Evolutionary conservation across 2,329 filamentous ascomycete genomes (phyloP), one percentile per base, ranked within the genome.

Genomic region (Penicillium sp.): DNA sequence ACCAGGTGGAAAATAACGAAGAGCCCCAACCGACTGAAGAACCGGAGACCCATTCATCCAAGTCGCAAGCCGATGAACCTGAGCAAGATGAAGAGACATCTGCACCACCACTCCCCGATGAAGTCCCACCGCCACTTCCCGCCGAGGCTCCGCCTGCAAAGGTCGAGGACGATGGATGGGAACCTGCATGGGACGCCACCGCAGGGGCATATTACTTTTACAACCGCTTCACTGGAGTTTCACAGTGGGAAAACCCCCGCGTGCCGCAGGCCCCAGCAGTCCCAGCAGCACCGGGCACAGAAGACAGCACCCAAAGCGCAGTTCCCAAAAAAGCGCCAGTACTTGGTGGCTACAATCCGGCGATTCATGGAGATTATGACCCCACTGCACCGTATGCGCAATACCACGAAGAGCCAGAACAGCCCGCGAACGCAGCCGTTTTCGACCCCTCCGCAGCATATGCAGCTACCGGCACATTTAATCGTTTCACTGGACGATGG

Each of bases 291-390:
- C 55, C 61, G 17, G 61, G 61, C 32, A 61, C 62, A 19, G 60
- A 60, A 21, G 53, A 57, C 29, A 53, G 62, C 61, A 5, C 69
- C 67, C 6, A 56, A 64, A 47, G 65, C 67, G 51, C 61, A 28
- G 52, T 58, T 31, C 53, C 62, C 41, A 58, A 60, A 53, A 65
- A 65, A 58, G 58, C 71, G 48, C 72, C 79, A 21, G 79, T 77
- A 5, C 55, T 62, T 10, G 84, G 84, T 51, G 89, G 91, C 53
- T 98, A 98, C 73, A 95, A 97, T 65, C 93, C 93, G 1, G 87
- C 88, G 22, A 91, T 98, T 40, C 93, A 98, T 67, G 93, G 93
- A 60, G 86, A 90, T 72, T 98, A 96, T 74, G 93, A 98, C 63
- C 89, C 90, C 4, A 93, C 84, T 53, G 91, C 93, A n/a, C 87